phyloP scores from a whole-genome alignment of 129 eudicot species.

The Lactuca saligna region DNA sequence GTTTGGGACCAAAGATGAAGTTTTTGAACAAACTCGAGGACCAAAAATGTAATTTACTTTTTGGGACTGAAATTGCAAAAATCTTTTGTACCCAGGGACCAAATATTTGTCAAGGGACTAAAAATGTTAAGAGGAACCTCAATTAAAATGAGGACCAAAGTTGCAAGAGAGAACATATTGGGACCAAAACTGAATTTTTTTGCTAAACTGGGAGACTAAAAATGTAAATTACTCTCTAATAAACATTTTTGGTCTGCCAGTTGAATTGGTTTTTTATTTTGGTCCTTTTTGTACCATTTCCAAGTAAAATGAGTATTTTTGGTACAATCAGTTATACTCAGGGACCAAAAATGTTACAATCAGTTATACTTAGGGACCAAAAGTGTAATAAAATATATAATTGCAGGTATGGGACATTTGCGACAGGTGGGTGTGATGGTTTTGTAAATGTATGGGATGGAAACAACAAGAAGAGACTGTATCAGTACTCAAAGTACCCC shows the following conservation, averaged over 20 bases:
- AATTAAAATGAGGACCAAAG: too few species aligned
- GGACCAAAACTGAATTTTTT: too few species aligned
- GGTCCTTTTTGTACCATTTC: background rate
- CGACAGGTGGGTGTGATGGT: conserved; percentile 95
- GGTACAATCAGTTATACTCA: too few species aligned
- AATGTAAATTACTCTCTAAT: too few species aligned
- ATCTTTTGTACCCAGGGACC: background rate
- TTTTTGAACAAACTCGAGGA: background rate
- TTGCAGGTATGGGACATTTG: conserved; percentile 89
- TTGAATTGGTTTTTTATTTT: too few species aligned
- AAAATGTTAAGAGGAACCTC: too few species aligned
- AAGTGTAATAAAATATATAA: background rate
- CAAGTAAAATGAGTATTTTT: too few species aligned
- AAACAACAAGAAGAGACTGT: conserved; percentile 84
- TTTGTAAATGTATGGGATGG: conserved; percentile 92
- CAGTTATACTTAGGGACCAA: background rate
- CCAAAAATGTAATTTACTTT: background rate
- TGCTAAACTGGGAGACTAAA: too few species aligned
- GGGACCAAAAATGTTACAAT: too few species aligned
- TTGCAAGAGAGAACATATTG: too few species aligned
- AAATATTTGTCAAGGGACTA: too few species aligned
- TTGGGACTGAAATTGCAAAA: background rate
- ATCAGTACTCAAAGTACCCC: conserved; percentile 87
- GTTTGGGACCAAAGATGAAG: background rate
- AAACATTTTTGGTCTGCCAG: too few species aligned